phyloP scores from a whole-genome alignment of 2,329 filamentous ascomycete species.

The Fusarium brevicatenulatum region DNA sequence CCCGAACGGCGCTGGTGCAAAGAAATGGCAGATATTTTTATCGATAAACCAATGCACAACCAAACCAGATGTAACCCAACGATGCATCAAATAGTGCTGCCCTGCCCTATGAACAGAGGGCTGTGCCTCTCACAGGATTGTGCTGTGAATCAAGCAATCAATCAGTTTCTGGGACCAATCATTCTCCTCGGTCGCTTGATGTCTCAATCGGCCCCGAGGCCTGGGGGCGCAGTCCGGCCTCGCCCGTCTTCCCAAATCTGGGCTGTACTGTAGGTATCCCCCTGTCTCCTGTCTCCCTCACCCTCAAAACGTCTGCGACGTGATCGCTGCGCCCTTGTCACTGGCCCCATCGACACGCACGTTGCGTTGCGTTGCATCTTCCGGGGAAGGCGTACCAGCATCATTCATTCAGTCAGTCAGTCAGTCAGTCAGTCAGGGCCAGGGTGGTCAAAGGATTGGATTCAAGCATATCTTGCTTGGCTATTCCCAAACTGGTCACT shows the following conservation, averaged over 20 bases:
- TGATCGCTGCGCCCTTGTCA: conserved; percentile 25
- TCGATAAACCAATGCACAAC: conserved; percentile 26
- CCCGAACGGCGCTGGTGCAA: conserved; percentile 32
- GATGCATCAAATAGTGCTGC: conserved; percentile 5
- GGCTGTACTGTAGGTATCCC: background rate
- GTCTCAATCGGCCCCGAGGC: conserved; percentile 41
- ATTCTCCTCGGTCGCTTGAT: conserved; percentile 29
- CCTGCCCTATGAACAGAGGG: conserved; percentile 24
- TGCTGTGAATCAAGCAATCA: background rate
- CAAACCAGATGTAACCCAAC: conserved; percentile 24
- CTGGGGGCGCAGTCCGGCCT: conserved; percentile 41
- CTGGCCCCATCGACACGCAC: conserved; percentile 18
- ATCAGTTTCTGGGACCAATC: conserved; percentile 33
- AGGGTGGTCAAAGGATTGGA: background rate
- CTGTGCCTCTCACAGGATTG: conserved; percentile 20
- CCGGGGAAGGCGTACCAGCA: conserved; percentile 31
- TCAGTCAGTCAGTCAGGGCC: background rate
- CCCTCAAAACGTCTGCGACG: conserved; percentile 15
- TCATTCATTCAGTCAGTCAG: background rate
- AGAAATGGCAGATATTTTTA: conserved; percentile 40
- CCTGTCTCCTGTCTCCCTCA: background rate
- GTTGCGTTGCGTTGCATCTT: conserved; percentile 27
- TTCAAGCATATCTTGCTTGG: conserved; percentile 8
- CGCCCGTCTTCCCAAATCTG: conserved; percentile 28
- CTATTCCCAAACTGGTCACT: conserved; percentile 37